These are phyloP conservation scores for Paramecium caudatum DNA, from an alignment of 73 alveolate species.

Conservation along the genomic window DNA sequence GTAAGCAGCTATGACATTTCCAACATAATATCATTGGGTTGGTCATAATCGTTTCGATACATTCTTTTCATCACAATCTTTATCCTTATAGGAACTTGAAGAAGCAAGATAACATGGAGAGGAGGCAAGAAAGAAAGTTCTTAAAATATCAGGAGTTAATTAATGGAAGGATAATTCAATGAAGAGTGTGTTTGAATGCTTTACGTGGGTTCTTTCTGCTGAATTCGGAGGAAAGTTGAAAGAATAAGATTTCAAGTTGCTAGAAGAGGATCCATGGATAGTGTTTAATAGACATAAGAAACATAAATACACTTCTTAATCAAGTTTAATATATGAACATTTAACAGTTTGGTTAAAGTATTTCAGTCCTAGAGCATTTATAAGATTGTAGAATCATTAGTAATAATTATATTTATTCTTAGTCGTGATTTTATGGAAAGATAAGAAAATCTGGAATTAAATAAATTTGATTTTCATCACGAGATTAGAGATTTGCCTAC, in stretches of 20 bases:
- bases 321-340: not conserved
- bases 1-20: slow-evolving; percentile 27
- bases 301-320: not conserved
- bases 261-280: slow-evolving; percentile 7
- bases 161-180: slow-evolving; percentile 2
- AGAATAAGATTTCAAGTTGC: not conserved
- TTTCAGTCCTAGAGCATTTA: slow-evolving; percentile 4
- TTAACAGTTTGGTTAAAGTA: slow-evolving; percentile 5
- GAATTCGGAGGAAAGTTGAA: not conserved
- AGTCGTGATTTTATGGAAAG: not conserved
- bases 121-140: slow-evolving; percentile 4
- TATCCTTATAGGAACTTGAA: not conserved
- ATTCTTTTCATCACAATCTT: slow-evolving; percentile 1
- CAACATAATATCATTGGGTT: slow-evolving; percentile 15
- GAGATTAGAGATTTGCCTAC: slow-evolving; percentile 14
- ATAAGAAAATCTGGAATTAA: not conserved
- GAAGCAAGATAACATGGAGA: not conserved
- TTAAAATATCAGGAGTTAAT: slow-evolving; percentile 22
- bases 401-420: not conserved
- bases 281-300: not conserved
- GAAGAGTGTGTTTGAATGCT: slow-evolving; percentile 30
- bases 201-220: slow-evolving; percentile 11
- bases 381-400: slow-evolving; percentile 13
- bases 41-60: slow-evolving; percentile 19
- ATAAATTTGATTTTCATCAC: slow-evolving; percentile 13